Evolutionary conservation across 2,329 filamentous ascomycete genomes (phyloP).

Genomic region (Rhinocladiella mackenziei): DNA sequence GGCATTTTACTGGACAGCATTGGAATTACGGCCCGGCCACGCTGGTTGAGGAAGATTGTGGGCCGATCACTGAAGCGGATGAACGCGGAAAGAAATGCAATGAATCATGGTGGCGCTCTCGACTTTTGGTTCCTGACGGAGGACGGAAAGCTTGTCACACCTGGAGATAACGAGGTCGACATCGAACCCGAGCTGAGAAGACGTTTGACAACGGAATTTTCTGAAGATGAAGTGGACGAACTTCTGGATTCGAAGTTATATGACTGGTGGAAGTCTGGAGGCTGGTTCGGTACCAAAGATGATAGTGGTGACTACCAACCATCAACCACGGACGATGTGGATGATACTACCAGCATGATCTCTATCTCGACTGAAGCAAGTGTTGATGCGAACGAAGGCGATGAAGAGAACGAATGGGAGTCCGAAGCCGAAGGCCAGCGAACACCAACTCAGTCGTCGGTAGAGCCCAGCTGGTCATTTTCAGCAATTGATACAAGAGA

Average conservation of each 20-base stretch:
- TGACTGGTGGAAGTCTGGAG: conserved; percentile 75
- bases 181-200: conserved; percentile 75
- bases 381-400: conserved; percentile 44
- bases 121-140: conserved; percentile 55
- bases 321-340: conserved; percentile 52
- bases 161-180: conserved; percentile 64
- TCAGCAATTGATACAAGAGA: conserved; percentile 36
- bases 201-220: conserved; percentile 45
- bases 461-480: conserved; percentile 36
- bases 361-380: conserved; percentile 55
- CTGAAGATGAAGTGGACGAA: conserved; percentile 47
- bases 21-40: conserved; percentile 59
- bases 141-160: conserved; percentile 53
- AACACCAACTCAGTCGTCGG: conserved; percentile 69
- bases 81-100: conserved; percentile 25
- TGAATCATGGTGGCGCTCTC: conserved; percentile 32
- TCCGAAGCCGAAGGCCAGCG: conserved; percentile 51
- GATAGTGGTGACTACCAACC: conserved; percentile 73
- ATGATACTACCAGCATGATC: conserved; percentile 77
- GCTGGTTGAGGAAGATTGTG: conserved; percentile 53
- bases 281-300: conserved; percentile 80
- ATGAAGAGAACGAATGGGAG: conserved; percentile 49
- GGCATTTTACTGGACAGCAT: conserved; percentile 55
- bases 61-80: conserved; percentile 29
- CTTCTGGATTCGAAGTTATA: conserved; percentile 73